Evolutionary conservation across 1,139 yeast species (phyloP), one percentile per base, ranked within the genome.

Genomic region (Citeromyces hawaiiensis): DNA sequence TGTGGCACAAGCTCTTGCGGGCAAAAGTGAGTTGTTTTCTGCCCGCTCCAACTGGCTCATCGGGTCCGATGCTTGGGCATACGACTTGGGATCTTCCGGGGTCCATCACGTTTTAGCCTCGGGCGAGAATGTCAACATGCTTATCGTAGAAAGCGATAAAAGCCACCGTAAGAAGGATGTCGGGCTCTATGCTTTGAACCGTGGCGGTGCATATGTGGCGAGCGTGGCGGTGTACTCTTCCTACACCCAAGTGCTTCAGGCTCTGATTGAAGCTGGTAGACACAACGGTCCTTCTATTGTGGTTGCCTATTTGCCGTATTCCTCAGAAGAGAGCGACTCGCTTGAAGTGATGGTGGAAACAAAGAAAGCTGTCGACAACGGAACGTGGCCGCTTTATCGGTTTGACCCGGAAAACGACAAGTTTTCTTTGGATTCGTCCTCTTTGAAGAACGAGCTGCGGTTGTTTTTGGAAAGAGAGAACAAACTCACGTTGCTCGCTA

Each of bases 51-150:
- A 75, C 44, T 88, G 98, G 98, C 66, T 88, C 45, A 68, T 91
- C 45, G 96, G 96, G 18, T 86, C 96, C 7, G 97, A 88, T 59
- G 76, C 94, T 29, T 88, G 98, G 97, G 73, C 96, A 16, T 87
- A 81, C 55, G 97, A 88, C 63, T 66, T 85, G 49, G 97, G 97
- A 34, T 70, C 83, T 47, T 82, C 95, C 9, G 96, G 97, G 57
- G 83, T 88, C 40, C 97, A 91, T 59, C 81, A 79, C 53, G 80
- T 86, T 13, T 65, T 88, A 38, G 63, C 87, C 29, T 78, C 91
- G 0, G 81, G 81, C 37, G 70, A 77, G 55, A 83, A 87, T 54
- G 63, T 88, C 50, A 91, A 91, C 58, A 72, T 88, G 74, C 72
- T 88, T 54, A 68, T 91, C 42, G 80, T 88, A 51, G 97, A 88